phyloP scores from a whole-genome alignment of 129 eudicot genomes.

The Flaveria sonorensis region DNA sequence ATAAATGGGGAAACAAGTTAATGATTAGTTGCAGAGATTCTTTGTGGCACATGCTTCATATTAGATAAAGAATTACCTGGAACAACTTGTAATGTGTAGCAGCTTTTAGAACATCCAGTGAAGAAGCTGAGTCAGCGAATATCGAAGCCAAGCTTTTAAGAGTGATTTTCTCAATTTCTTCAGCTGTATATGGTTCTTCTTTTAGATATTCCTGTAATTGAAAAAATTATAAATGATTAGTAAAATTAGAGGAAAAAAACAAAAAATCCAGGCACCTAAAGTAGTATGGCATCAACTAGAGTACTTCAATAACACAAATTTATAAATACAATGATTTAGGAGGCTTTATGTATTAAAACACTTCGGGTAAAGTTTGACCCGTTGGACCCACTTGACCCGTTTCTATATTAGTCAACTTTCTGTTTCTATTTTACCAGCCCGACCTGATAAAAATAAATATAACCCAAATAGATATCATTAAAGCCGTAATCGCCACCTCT shows the following conservation, averaged over 20 bases:
- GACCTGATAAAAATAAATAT: background rate
- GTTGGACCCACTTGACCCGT: too few species aligned
- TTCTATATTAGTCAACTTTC: too few species aligned
- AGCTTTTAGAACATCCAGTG: slow-evolving; percentile 76
- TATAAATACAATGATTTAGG: too few species aligned
- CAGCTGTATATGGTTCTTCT: slow-evolving; percentile 71
- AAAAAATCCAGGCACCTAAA: too few species aligned
- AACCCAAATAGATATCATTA: background rate
- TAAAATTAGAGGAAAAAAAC: too few species aligned
- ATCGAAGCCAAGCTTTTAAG: slow-evolving; percentile 49
- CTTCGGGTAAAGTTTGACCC: background rate
- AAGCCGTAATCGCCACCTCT: background rate
- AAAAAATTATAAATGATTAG: too few species aligned
- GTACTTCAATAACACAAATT: too few species aligned
- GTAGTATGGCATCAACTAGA: too few species aligned
- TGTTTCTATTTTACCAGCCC: too few species aligned
- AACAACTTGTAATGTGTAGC: slow-evolving; percentile 65
- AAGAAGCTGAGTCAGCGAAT: slow-evolving; percentile 66
- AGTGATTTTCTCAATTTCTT: slow-evolving; percentile 68
- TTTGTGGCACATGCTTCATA: background rate
- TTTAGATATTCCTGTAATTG: slow-evolving; percentile 50
- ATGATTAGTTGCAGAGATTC: background rate
- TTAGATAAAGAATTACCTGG: slow-evolving; percentile 40
- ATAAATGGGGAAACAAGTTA: background rate
- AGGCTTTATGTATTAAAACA: background rate